Base-by-base conservation (phyloP, 176 grass and related monocot genomes). In the Triticum dicoccoides region DNA sequence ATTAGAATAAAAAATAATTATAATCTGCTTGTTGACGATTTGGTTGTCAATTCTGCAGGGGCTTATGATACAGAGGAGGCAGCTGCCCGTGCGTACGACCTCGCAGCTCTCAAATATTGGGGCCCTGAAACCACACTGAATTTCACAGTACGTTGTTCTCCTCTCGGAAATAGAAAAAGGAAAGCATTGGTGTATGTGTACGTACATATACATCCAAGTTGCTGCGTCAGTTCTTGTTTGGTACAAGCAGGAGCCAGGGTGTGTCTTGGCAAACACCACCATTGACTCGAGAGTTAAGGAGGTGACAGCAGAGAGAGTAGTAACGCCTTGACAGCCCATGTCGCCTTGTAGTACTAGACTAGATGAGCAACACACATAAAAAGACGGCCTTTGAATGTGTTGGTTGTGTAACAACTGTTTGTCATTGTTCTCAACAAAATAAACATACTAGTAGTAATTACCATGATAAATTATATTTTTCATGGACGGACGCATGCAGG, bases 61-160 rank as follows among this genome's bases (percentile, higher is more conserved):
- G 97, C 97, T 81, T 99, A 97, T 86, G 94, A 94, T 68, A 92
- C 58, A 9, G 97, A 99, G 86, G 90, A 92, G 77, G 92, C 90
- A 65, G 94, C 97, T 41, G 94, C 94, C 15, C 94, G 73, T 30
- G 86, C 94, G 1, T 91, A 99, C 18, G 97, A 99, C 72, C 92
- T 96, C 47, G 97, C 94, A n/a, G 92, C 97, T 56, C 87, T 99
- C 32, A 99, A 96, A 68, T 94, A 96, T 44, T 99, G 92, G 97
- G 97, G 92, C 45, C 71, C 92, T 59, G 90, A 90, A 54, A 89
- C 90, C 23, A 63, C 71, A 11, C 90, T 99, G 12, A 96, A 96
- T 81, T 99, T 99, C 78, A 51, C 92, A 12, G 97, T 99, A 92
- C 86, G 81, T 63, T 56, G 52, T 63, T 1, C 8, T 52, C 51